Evolutionary conservation across 345 rosid genomes (phyloP).

Genomic region (Balakata baccata): DNA sequence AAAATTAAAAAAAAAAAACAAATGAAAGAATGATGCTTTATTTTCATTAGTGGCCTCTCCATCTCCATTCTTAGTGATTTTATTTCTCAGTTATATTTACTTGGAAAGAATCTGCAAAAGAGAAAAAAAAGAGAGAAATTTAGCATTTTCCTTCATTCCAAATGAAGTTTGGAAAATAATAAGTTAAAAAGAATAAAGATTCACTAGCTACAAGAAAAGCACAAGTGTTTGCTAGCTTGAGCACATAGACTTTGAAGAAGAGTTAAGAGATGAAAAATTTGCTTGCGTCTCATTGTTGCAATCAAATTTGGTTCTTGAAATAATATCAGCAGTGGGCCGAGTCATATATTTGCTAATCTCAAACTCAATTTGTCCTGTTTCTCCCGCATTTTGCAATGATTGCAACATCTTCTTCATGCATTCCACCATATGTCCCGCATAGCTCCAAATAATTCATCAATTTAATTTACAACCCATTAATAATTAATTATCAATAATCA

Average conservation of each 20-base stretch:
- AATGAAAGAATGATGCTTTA: too few species aligned
- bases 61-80: slow-evolving; percentile 73
- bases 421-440: slow-evolving; percentile 75
- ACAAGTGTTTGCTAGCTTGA: slow-evolving; percentile 74
- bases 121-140: too few species aligned
- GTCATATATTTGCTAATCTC: slow-evolving; percentile 81
- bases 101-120: slow-evolving; percentile 67
- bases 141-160: too few species aligned
- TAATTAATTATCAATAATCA: too few species aligned
- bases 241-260: slow-evolving; percentile 66
- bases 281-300: slow-evolving; percentile 67
- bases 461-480: too few species aligned
- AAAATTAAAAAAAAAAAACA: too few species aligned
- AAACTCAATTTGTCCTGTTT: slow-evolving; percentile 53
- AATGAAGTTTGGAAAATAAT: background rate
- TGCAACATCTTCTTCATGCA: slow-evolving; percentile 61
- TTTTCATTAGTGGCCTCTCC: slow-evolving; percentile 73
- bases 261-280: slow-evolving; percentile 62
- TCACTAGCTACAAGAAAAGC: slow-evolving; percentile 89
- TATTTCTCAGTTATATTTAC: slow-evolving; percentile 81
- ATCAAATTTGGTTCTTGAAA: slow-evolving; percentile 81
- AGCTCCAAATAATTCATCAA: slow-evolving; percentile 47
- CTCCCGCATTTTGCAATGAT: slow-evolving; percentile 43
- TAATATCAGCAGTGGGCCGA: slow-evolving; percentile 74
- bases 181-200: background rate